These are phyloP conservation scores for Diutina ranongensis DNA, from an alignment of 1,139 yeast genomes.

Conservation along the genomic window DNA sequence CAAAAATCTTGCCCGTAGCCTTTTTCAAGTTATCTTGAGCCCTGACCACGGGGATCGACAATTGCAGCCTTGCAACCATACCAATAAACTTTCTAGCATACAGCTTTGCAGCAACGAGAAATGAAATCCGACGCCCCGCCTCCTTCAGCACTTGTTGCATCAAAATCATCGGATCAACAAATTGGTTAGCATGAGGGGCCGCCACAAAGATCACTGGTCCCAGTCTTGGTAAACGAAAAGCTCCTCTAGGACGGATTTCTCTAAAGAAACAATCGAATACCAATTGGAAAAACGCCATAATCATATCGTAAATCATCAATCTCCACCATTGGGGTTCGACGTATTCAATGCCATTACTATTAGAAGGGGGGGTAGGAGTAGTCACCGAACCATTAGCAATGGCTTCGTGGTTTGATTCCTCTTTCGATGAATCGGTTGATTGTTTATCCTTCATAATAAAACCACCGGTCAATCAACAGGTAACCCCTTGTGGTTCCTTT, in stretches of 20 bases:
- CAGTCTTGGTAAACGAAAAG: slow-evolving; percentile 68
- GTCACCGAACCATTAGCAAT: no score
- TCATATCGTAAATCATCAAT: slow-evolving; percentile 33
- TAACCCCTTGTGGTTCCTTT: no score
- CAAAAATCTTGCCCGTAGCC: slow-evolving; percentile 50
- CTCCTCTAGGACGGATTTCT: slow-evolving; percentile 84
- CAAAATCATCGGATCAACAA: slow-evolving; percentile 80
- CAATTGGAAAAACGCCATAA: slow-evolving; percentile 36
- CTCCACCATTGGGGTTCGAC: slow-evolving; percentile 18
- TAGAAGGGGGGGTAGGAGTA: no score
- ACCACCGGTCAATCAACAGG: no score
- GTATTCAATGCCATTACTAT: neutral
- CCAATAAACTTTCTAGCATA: slow-evolving; percentile 43
- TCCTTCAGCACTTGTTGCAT: slow-evolving; percentile 73
- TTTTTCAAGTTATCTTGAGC: slow-evolving; percentile 72
- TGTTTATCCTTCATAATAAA: no score
- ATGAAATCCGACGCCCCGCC: slow-evolving; percentile 66
- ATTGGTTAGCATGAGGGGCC: slow-evolving; percentile 96
- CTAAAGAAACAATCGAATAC: slow-evolving; percentile 60
- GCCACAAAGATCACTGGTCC: slow-evolving; percentile 94
- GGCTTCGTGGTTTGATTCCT: no score
- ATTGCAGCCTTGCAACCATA: slow-evolving; percentile 58
- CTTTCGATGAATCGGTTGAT: no score
- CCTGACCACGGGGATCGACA: slow-evolving; percentile 81
- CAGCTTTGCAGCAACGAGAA: slow-evolving; percentile 17